Base-by-base conservation (phyloP, 23 red algal species). In the Cyanidioschyzon merolae region DNA sequence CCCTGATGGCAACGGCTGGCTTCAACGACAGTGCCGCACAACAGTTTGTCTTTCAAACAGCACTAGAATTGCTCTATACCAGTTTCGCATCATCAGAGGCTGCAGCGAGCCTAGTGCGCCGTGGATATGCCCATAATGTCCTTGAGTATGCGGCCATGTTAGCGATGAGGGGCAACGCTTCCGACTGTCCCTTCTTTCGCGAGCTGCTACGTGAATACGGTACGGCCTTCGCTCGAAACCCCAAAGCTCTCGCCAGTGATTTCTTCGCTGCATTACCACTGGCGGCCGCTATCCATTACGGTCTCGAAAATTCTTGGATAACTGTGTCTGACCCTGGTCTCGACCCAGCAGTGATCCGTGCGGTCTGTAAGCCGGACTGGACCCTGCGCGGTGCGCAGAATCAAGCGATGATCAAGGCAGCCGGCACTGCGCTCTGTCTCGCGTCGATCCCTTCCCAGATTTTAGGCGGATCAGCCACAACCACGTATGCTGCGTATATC, bases 331-430 rank as follows among this genome's bases (percentile, higher is more conserved):
- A 71, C 32, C 29, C 32, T 3, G 3, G 12, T 27, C n/a, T 35
- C 7, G 63, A 25, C 63, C n/a, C 63, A 17, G 63, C 7, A 7
- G 7, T 71, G n/a, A 32, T 71, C n/a, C 16, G 30, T 25, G 63
- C 63, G 63, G 63, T 71, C 3, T 71, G 63, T 27, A 35, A 25
- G 30, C 63, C 63, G 63, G 16, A 71, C 3, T 71, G 63, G 63
- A 71, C n/a, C 29, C 30, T 71, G 63, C 63, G 63, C 29, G 63
- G 63, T 71, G 63, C 63, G 12, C 63, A 71, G 63, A 71, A 71
- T 32, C 63, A 71, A 35, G 63, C 63, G 29, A 32, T 71, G n/a
- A 35, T 35, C 63, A 25, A 35, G 7, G 63, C 63, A 25, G 63
- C 63, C 29, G 63, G 63, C 63, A 71, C 63, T 7, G 63, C 63